Evolutionary conservation across 208 protist genomes (phyloP).

Genomic region (Strigomonas galati): DNA sequence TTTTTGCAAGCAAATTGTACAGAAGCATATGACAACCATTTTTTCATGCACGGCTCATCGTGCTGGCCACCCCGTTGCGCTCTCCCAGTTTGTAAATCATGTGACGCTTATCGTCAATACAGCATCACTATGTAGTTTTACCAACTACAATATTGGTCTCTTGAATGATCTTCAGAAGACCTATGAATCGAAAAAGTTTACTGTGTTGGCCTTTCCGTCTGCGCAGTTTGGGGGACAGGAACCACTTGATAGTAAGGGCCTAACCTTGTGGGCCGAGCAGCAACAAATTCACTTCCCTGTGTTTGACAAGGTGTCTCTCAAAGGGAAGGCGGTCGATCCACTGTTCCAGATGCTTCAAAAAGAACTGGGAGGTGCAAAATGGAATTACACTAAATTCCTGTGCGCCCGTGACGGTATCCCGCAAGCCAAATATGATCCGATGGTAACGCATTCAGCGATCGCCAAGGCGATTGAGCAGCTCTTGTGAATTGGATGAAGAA

Average conservation of each 20-base stretch:
- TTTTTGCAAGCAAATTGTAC: too few species aligned
- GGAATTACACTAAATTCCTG: conserved; percentile 79
- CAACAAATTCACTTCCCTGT: conserved; percentile 39
- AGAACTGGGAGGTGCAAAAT: conserved; percentile 38
- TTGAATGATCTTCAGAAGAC: conserved; percentile 42
- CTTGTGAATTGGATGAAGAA: too few species aligned
- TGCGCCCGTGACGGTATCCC: conserved; percentile 51
- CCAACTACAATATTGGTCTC: conserved; percentile 31
- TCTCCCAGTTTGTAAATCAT: conserved; percentile 39
- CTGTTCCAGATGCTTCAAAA: conserved; percentile 55
- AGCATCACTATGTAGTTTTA: conserved; percentile 60
- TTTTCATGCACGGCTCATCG: conserved; percentile 28
- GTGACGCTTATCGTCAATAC: conserved; percentile 63
- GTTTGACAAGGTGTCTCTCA: conserved; percentile 60
- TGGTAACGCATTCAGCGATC: background rate
- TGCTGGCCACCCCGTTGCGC: conserved; percentile 28
- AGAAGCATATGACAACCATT: conserved; percentile 9
- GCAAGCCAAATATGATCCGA: conserved; percentile 7
- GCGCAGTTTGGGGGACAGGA: conserved; percentile 69
- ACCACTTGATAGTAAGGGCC: conserved; percentile 35
- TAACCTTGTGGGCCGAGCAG: conserved; percentile 29
- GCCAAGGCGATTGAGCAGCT: too few species aligned
- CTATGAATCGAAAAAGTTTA: conserved; percentile 31
- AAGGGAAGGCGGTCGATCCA: conserved; percentile 39
- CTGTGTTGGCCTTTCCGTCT: conserved; percentile 61